Base-by-base conservation (phyloP, 495 filamentous ascomycete genomes). In the Penicillium dipodomyicola region DNA sequence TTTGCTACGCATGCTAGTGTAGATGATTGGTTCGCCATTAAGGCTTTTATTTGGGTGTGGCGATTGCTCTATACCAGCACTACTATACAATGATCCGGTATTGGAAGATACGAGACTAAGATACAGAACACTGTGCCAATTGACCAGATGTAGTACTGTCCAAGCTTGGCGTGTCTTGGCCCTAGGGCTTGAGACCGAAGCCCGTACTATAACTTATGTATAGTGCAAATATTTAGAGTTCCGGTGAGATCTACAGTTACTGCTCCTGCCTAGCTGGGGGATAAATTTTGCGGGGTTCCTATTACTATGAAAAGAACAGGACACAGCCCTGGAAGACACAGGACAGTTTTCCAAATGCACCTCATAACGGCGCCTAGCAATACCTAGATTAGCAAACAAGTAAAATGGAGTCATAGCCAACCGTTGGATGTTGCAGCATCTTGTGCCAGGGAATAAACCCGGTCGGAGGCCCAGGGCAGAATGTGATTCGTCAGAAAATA, bases 381-480 rank as follows among this genome's bases (percentile, higher is more conserved):
- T 40, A n/a, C 35, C 6, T 39, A 39, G 6, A 17, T 17, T 17
- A 39, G 35, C 35, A 39, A 39, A 39, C 35, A 39, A 17, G 3
- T 33, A 33, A 39, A 39, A 17, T 39, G 33, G 9, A 17, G 3
- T 2, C 15, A 39, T 33, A 48, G 5, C 45, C 29, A 32, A 48
- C 4, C 29, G 27, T 23, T 43, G 19, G 22, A 45, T 45, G 44
- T 42, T 27, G 42, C 35, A 17, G 3, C 17, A 17, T 52, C 33
- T 33, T 33, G 44, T 22, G 30, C 20, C 54, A 56, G 10, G 45
- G 27, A 61, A 48, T 52, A 17, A 51, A 48, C 23, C 44, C 44
- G 57, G 53, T 42, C 64, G 61, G 61, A 61, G 33, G 61, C 19
- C 46, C 60, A 57, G 63, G 43, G 60, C 27, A 44, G 5, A 37